Base-by-base conservation (phyloP, 495 filamentous ascomycete genomes). In the Durotheca rogersii region DNA sequence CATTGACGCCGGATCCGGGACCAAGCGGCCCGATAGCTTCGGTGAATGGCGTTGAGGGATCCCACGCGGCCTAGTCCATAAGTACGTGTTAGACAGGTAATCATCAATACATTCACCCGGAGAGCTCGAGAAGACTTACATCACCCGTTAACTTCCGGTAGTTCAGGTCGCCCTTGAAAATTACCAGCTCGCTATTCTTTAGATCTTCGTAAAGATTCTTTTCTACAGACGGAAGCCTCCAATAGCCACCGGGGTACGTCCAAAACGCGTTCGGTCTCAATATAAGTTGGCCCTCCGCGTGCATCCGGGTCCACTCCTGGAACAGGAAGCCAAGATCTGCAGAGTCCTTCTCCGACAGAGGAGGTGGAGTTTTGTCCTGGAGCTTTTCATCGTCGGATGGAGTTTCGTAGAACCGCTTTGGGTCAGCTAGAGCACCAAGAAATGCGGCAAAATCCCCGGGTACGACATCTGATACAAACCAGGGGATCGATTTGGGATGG, bases 161-260 rank as follows among this genome's bases (percentile, higher is more conserved):
- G 61, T 98, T 97, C 57, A 97, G 64, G 70, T 98, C 93, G 6
- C 93, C 93, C 73, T 98, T 98, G 74, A 96, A 95, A 16, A 97
- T 80, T 0, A 95, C 89, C n/a, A 97, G 73, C 65, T 95, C 90
- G 51, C 83, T 85, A 51, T 82, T 70, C 71, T 89, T 81, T n/a
- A 97, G 68, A 58, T 96, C 91, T 4, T 87, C 79, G 41, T 81
- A 80, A 23, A 97, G 68, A 11, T 76, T 73, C n/a, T 80, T 75
- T 0, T 80, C 88, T 23, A 74, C 72, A 4, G 73, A 69, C 0
- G 90, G 89, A 38, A 98, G 65, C 30, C 90, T 79, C 92, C 93
- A 96, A 70, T 83, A 98, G 45, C 85, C 84, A 0, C 86, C 87
- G 0, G 81, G 81, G 19, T 83, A 76, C 1, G 94, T 97, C 93